Evolutionary conservation across 306 rosid genomes (phyloP).

Genomic region (Datisca glomerata): DNA sequence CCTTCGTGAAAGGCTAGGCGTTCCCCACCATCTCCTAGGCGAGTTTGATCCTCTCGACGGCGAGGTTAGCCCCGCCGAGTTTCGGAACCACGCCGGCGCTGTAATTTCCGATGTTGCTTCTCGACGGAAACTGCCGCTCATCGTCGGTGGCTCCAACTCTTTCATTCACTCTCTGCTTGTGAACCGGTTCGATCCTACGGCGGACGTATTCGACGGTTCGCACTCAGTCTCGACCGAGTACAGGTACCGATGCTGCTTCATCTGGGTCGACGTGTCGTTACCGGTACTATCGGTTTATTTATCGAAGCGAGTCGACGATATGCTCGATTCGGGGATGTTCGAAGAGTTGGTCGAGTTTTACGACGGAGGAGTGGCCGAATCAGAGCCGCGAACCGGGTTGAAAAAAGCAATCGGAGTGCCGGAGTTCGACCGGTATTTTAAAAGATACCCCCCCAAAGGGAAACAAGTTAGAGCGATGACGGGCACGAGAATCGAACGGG

Average conservation of each 20-base stretch:
- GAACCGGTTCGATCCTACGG: conserved; percentile 29
- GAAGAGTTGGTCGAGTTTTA: conserved; percentile 69
- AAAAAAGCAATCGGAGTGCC: conserved; percentile 87
- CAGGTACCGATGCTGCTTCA: conserved; percentile 66
- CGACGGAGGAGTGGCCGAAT: conserved; percentile 17
- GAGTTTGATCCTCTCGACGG: conserved; percentile 29
- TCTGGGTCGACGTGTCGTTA: conserved; percentile 72
- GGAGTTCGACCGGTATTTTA: conserved; percentile 59
- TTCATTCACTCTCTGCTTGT: conserved; percentile 56
- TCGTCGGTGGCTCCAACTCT: conserved; percentile 88
- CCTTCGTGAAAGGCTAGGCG: conserved; percentile 27
- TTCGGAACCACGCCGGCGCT: conserved; percentile 31
- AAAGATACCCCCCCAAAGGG: conserved; percentile 20
- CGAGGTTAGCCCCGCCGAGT: conserved; percentile 44
- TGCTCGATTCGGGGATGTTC: conserved; percentile 76
- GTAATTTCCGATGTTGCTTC: conserved; percentile 22
- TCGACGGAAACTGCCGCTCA: conserved; percentile 39
- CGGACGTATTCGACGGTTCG: conserved; percentile 23
- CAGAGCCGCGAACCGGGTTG: conserved; percentile 29
- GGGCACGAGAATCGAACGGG: conserved; percentile 1
- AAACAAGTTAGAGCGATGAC: neutral
- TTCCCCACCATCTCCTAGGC: conserved; percentile 78
- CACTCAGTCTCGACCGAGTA: conserved; percentile 26
- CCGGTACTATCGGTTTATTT: conserved; percentile 39
- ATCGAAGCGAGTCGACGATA: conserved; percentile 67